Base-by-base conservation (phyloP, 306 rosid genomes). In the Inga oerstediana region DNA sequence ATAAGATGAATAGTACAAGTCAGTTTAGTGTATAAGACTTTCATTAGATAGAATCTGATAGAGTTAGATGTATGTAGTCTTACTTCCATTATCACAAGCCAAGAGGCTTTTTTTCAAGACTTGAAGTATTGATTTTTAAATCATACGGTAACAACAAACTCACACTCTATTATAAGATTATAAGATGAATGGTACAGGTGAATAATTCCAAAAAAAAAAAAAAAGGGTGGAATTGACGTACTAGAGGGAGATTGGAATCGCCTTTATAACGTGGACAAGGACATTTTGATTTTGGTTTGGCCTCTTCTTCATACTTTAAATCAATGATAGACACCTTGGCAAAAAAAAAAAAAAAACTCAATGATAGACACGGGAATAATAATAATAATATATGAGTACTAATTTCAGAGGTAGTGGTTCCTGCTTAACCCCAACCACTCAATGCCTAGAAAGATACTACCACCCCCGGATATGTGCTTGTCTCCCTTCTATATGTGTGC, bases 401-500 rank as follows among this genome's bases (percentile, higher is more conserved):
- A 27, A 46, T 48, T 73, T 24, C 24, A 46, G 54, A 15, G 17
- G 45, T 32, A 44, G 39, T 65, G 39, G 77, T 43, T 54, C 35
- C 51, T 48, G 58, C 51, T 45, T 58, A 59, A 46, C 48, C 84
- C 71, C 64, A 56, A 61, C 83, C 72, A 80, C 78, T 44, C 19
- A 74, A 19, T 19, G 16, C 48, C 65, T n/a, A 30, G n/a, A 22
- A 16, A 24, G 10, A n/a, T 24, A 17, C 79, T 56, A 37, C 51
- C 43, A 59, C n/a, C 24, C 20, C 48, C 61, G 10, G 9, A 10
- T 45, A 11, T 49, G 30, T 74, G 78, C 64, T 59, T 14, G 51
- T 34, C 66, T 16, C 27, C 48, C 44, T 5, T 7, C 0, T 16
- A 52, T 52, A 51, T 0, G 15, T 27, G 27, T 35, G 16, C 8